Percentiles rank a stretch among this genome's conserved stretches.
These are phyloP conservation scores for Suhomyces sp. DNA, from an alignment of 805 yeast species.

Conservation along the genomic window DNA sequence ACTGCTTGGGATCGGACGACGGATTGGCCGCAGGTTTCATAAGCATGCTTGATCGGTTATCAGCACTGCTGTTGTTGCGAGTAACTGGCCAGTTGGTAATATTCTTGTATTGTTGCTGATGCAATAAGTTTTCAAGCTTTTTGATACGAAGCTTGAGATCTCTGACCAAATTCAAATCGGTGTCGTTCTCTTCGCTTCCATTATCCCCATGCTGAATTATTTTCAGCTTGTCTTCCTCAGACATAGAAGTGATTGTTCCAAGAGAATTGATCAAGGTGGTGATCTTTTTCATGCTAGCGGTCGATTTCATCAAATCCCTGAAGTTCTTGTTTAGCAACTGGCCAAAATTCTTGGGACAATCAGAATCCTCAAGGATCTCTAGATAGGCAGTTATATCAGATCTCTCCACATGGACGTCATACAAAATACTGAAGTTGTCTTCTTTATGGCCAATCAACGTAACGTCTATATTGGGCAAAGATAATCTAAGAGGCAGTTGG, in stretches of 20 bases:
- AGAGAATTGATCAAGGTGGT: conserved; percentile 31
- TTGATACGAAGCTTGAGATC: conserved; percentile 72
- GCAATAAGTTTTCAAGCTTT: conserved; percentile 72
- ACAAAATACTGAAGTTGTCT: conserved; percentile 31
- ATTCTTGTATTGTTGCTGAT: conserved; percentile 64
- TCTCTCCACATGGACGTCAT: conserved; percentile 32
- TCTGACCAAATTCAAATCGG: conserved; percentile 41
- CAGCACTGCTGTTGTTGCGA: conserved; percentile 6
- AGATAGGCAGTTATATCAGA: conserved; percentile 31
- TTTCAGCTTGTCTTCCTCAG: conserved; percentile 17
- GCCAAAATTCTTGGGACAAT: conserved; percentile 30
- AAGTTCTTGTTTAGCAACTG: conserved; percentile 42
- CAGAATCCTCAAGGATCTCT: conserved; percentile 20
- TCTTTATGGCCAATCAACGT: conserved; percentile 30
- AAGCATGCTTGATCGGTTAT: conserved; percentile 5
- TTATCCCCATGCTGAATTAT: conserved; percentile 8
- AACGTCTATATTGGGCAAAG: conserved; percentile 34
- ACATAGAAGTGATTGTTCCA: conserved; percentile 24
- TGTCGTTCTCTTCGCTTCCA: conserved; percentile 25
- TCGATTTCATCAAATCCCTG: conserved; percentile 42
- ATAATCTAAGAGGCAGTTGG: conserved; percentile 8
- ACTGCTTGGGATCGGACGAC: conserved; percentile 23
- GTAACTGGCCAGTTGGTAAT: conserved; percentile 46
- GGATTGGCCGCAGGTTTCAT: conserved; percentile 11
- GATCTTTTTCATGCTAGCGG: conserved; percentile 34